Evolutionary conservation across 352 stramenopile genomes (phyloP).

Genomic region (Phytopythium ostracodes): DNA sequence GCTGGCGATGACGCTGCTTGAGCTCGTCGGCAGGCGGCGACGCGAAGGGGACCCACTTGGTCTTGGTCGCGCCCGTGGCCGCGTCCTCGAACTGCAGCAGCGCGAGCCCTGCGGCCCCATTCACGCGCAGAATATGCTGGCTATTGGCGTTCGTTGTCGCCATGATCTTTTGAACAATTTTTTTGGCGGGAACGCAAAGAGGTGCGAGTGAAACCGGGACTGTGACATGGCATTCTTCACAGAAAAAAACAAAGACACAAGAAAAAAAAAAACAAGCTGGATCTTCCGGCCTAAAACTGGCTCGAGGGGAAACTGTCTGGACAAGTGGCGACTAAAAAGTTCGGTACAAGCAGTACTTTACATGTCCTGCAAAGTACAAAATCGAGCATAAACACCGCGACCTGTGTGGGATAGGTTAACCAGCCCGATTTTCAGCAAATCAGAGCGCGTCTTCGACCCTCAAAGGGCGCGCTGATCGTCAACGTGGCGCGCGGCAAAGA

Average conservation of each 20-base stretch:
- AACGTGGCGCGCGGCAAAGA: no score
- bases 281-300: no score
- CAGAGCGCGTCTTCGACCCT: no score
- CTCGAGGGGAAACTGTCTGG: no score
- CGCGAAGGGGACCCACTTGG: constrained; percentile 18
- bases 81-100: constrained; percentile 14
- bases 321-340: no score
- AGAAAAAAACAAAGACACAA: neutral
- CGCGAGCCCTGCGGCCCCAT: constrained; percentile 20
- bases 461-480: no score
- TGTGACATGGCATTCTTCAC: neutral
- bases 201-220: neutral
- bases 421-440: no score
- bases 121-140: constrained; percentile 14
- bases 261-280: no score
- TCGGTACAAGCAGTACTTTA: no score
- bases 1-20: neutral
- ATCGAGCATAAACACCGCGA: no score
- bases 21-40: neutral
- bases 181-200: neutral
- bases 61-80: constrained; percentile 5
- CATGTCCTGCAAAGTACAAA: no score
- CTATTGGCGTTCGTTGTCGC: neutral
- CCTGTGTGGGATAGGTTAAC: no score
- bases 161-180: neutral